Percentiles rank a stretch among this genome's conserved stretches.
Conservation (phyloP, 371 early-diverging fungal species). For the Apophysomyces sp. region DNA sequence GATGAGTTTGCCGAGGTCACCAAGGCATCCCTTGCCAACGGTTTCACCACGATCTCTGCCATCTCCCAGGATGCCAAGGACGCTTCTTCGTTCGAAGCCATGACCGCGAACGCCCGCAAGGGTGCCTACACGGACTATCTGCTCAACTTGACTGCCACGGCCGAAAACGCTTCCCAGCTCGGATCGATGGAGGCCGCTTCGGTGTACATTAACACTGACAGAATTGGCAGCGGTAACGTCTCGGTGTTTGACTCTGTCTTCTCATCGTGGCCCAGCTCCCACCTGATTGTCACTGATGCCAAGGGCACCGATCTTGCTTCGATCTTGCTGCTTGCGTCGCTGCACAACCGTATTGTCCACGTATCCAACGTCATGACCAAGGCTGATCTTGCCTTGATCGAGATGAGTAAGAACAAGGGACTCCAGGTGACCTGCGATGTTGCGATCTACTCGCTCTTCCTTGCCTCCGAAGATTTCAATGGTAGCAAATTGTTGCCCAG, state of each 20-base stretch:
- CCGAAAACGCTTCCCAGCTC: slow-evolving; percentile 52
- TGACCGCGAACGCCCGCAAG: slow-evolving; percentile 53
- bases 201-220: slow-evolving; percentile 59
- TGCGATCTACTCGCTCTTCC: slow-evolving; percentile 79
- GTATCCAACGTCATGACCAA: slow-evolving; percentile 77
- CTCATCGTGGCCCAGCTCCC: slow-evolving; percentile 70
- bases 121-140: slow-evolving; percentile 76
- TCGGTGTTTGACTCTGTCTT: slow-evolving; percentile 64
- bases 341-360: slow-evolving; percentile 84
- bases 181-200: slow-evolving; percentile 48
- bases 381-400: slow-evolving; percentile 83
- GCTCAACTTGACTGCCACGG: slow-evolving; percentile 68
- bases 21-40: slow-evolving; percentile 78
- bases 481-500: slow-evolving; percentile 48
- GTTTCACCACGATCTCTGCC: slow-evolving; percentile 80
- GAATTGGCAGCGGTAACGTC: slow-evolving; percentile 51
- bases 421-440: slow-evolving; percentile 93
- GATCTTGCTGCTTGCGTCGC: slow-evolving; percentile 80
- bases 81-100: slow-evolving; percentile 49
- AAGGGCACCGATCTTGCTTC: slow-evolving; percentile 86
- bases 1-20: slow-evolving; percentile 62
- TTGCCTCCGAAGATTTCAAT: slow-evolving; percentile 48
- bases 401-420: slow-evolving; percentile 86
- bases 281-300: slow-evolving; percentile 82
- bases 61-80: slow-evolving; percentile 58